phyloP scores from a whole-genome alignment of 73 alveolate species.

The Paraurostyla sp. region DNA sequence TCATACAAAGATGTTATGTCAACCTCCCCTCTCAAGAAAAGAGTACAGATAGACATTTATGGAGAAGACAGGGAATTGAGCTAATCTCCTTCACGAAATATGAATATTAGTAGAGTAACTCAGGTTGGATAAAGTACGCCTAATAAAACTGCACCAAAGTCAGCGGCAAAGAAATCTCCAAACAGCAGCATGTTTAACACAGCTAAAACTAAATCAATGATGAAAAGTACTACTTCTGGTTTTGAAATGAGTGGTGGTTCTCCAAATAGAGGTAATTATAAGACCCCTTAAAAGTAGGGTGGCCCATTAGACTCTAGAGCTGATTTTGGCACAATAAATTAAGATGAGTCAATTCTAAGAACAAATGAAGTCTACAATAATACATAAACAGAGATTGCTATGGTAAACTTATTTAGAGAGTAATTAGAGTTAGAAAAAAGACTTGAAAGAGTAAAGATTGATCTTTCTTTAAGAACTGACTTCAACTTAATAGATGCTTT shows the following conservation, averaged over 20 bases:
- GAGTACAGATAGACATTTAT: slow-evolving; percentile 21
- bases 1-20: neutral
- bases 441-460: slow-evolving; percentile 82
- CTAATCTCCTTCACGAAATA: neutral
- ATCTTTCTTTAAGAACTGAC: slow-evolving; percentile 82
- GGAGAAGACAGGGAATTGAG: neutral
- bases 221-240: slow-evolving; percentile 6
- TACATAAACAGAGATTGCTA: neutral
- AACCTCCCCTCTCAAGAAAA: slow-evolving; percentile 29
- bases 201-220: neutral
- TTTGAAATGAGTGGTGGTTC: neutral
- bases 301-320: slow-evolving; percentile 15
- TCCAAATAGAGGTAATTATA: neutral
- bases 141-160: slow-evolving; percentile 16
- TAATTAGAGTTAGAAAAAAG: slow-evolving; percentile 60
- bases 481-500: slow-evolving; percentile 93
- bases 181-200: neutral
- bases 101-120: neutral
- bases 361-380: neutral
- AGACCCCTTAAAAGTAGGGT: neutral
- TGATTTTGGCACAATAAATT: slow-evolving; percentile 49
- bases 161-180: neutral
- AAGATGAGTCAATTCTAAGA: neutral
- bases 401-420: slow-evolving; percentile 22
- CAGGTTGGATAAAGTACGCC: neutral